phyloP scores from a whole-genome alignment of 495 filamentous ascomycete genomes.

The Podospora bellae-mahoneyi region DNA sequence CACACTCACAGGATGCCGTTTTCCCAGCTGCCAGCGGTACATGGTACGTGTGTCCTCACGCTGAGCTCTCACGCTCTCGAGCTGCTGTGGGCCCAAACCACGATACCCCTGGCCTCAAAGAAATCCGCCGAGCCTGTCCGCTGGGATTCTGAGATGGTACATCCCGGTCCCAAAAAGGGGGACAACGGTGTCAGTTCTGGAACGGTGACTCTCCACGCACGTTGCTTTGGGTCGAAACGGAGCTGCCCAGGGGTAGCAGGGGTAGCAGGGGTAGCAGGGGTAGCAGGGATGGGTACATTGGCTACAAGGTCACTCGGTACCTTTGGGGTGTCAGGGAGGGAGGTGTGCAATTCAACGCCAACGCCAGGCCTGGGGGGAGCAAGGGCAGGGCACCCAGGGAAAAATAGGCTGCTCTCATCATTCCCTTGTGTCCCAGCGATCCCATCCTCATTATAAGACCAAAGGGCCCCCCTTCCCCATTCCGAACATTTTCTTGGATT shows the following conservation, averaged over 20 bases:
- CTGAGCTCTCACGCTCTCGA: constrained; percentile 10
- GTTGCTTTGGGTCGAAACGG: constrained; percentile 27
- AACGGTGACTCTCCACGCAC: constrained; percentile 19
- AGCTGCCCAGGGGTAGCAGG: constrained; percentile 11
- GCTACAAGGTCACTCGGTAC: constrained; percentile 28
- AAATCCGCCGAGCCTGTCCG: constrained; percentile 29
- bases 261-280: constrained; percentile 5
- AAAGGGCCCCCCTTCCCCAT: constrained; percentile 28
- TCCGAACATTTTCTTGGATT: constrained; percentile 28
- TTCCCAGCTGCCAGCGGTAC: constrained; percentile 14
- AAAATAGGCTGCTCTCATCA: constrained; percentile 26
- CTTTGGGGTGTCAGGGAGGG: constrained; percentile 5
- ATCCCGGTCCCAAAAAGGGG: constrained; percentile 24
- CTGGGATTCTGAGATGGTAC: constrained; percentile 28
- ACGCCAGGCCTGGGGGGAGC: constrained; percentile 24
- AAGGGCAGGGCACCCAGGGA: constrained; percentile 17
- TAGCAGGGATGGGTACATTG: constrained; percentile 8
- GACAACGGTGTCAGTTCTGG: constrained; percentile 17
- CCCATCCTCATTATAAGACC: constrained; percentile 34
- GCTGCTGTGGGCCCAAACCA: constrained; percentile 6
- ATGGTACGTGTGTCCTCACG: constrained; percentile 12
- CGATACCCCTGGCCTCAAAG: constrained; percentile 21
- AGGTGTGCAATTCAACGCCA: constrained; percentile 24
- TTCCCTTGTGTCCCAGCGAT: constrained; percentile 29
- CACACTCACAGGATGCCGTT: constrained; percentile 21